Evolutionary conservation across 768 basidiomycete species (phyloP).

Genomic region (Exidia glandulosa): DNA sequence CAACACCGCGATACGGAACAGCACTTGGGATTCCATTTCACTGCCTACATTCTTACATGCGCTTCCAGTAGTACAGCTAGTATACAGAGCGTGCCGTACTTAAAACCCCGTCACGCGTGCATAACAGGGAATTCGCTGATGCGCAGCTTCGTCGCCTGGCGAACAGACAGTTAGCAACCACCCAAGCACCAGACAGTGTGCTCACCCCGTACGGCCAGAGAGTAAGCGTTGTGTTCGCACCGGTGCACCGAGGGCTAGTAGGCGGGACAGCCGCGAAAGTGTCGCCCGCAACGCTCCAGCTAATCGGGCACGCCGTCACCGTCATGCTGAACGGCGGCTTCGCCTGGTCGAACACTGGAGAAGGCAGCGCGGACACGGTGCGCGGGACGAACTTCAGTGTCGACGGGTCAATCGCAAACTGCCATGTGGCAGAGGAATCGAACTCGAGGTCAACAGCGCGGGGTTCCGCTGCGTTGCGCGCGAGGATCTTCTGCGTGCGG

Average conservation of each 20-base stretch:
- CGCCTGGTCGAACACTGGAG: slow-evolving; percentile 39
- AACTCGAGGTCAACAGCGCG: slow-evolving; percentile 40
- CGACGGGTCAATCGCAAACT: slow-evolving; percentile 42
- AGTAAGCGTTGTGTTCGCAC: slow-evolving; percentile 29
- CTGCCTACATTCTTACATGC: too few species aligned
- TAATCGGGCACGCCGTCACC: slow-evolving; percentile 38
- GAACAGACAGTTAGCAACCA: not conserved
- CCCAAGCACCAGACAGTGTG: not conserved
- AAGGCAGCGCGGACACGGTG: slow-evolving; percentile 26
- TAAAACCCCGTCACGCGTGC: not conserved
- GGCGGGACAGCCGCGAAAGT: slow-evolving; percentile 37
- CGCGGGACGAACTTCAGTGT: slow-evolving; percentile 25
- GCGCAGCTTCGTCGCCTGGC: slow-evolving; percentile 20
- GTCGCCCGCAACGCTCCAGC: slow-evolving; percentile 35
- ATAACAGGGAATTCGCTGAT: slow-evolving; percentile 22
- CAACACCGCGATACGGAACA: too few species aligned
- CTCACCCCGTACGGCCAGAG: slow-evolving; percentile 41
- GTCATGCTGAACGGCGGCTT: slow-evolving; percentile 36
- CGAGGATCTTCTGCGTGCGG: slow-evolving; percentile 25
- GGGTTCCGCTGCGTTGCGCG: slow-evolving; percentile 31
- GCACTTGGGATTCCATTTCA: too few species aligned
- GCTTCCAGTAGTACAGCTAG: not conserved
- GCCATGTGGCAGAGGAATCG: slow-evolving; percentile 37
- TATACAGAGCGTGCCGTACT: not conserved
- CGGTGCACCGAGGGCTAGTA: slow-evolving; percentile 32